phyloP scores from a whole-genome alignment of 2,329 filamentous ascomycete species.

The Claviceps pusilla region DNA sequence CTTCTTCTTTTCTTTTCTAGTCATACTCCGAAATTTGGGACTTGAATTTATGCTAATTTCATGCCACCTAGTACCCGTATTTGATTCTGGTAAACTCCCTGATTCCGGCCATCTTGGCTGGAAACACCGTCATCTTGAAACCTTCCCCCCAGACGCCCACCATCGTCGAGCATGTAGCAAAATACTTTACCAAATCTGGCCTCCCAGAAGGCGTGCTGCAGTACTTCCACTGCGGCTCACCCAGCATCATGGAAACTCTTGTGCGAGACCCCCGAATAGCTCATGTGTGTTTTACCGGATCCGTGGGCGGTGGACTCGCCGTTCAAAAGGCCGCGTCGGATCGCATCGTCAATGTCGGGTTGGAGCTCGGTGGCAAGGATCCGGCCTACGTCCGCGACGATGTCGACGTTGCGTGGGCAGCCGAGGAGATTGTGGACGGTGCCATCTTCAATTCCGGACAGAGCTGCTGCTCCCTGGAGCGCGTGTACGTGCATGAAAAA shows the following conservation, averaged over 20 bases:
- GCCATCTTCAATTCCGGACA: constrained; percentile 98
- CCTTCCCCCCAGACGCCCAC: constrained; percentile 91
- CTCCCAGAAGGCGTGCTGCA: constrained; percentile 74
- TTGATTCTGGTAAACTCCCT: constrained; percentile 85
- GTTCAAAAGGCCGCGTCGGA: constrained; percentile 76
- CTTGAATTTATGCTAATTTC: background rate
- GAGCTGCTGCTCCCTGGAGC: constrained; percentile 85
- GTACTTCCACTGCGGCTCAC: constrained; percentile 80
- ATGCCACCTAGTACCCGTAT: constrained; percentile 62
- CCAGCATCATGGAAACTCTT: constrained; percentile 59
- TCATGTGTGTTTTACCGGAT: constrained; percentile 85
- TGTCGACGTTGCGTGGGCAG: constrained; percentile 79
- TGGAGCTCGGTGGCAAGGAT: constrained; percentile 91
- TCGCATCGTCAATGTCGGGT: constrained; percentile 68
- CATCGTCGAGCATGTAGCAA: constrained; percentile 67
- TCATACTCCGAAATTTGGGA: background rate
- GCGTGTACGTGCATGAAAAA: constrained; percentile 76
- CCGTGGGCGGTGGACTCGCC: constrained; percentile 71
- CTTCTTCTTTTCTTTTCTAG: background rate
- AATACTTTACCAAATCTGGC: constrained; percentile 65
- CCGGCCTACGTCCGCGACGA: constrained; percentile 78
- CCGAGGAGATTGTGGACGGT: constrained; percentile 87
- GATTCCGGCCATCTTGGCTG: constrained; percentile 77
- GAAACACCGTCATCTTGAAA: constrained; percentile 86
- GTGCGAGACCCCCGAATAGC: constrained; percentile 63